A percentile compares a stretch with the other conserved stretches of the same genome.
Conservation (phyloP, 768 basidiomycete species). For the Tylopilus felleus region DNA sequence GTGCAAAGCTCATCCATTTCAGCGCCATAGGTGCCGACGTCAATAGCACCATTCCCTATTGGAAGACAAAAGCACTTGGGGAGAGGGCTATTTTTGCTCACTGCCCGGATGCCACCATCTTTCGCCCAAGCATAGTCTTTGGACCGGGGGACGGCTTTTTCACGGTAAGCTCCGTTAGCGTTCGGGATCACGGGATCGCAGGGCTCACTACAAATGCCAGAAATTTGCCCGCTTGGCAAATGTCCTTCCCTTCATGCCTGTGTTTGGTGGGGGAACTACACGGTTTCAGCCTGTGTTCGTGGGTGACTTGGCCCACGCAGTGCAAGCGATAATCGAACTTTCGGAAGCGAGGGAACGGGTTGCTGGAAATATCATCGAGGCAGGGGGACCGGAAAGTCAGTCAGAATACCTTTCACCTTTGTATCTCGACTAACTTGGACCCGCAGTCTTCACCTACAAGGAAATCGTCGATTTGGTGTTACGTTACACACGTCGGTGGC, state of each 20-base stretch:
- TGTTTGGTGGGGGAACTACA: slow-evolving; percentile 66
- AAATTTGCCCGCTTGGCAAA: slow-evolving; percentile 59
- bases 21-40: slow-evolving; percentile 75
- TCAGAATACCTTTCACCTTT: slow-evolving; percentile 21
- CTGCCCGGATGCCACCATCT: slow-evolving; percentile 53
- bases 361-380: slow-evolving; percentile 45
- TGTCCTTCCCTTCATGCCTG: slow-evolving; percentile 68
- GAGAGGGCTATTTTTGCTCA: slow-evolving; percentile 51
- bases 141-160: slow-evolving; percentile 78
- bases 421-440: slow-evolving; percentile 32
- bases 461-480: slow-evolving; percentile 66
- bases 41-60: slow-evolving; percentile 55
- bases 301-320: slow-evolving; percentile 58
- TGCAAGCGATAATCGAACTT: slow-evolving; percentile 54
- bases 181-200: not conserved
- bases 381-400: slow-evolving; percentile 50
- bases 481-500: slow-evolving; percentile 45
- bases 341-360: slow-evolving; percentile 33
- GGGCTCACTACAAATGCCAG: slow-evolving; percentile 30
- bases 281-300: slow-evolving; percentile 74
- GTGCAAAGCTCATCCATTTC: slow-evolving; percentile 61
- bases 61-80: slow-evolving; percentile 58
- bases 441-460: slow-evolving; percentile 61
- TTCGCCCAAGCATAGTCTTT: slow-evolving; percentile 72
- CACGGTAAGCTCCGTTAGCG: slow-evolving; percentile 42